Evolutionary conservation across 306 rosid genomes (phyloP), one percentile per base, ranked within the genome.

Genomic region (Canavalia ensiformis): DNA sequence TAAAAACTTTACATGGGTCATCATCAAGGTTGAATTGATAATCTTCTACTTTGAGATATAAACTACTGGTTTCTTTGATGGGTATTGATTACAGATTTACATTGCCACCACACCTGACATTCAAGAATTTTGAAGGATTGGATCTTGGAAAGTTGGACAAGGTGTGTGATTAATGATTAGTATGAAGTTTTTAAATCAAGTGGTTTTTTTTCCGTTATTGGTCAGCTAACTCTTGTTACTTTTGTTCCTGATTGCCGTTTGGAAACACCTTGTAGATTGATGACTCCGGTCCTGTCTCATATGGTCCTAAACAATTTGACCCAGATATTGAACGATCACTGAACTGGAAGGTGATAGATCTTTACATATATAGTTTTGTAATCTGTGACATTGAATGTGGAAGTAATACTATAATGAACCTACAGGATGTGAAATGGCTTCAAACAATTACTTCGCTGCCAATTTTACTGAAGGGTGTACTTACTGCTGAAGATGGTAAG

Each of bases 341-440:
- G 81, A 96, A 79, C 87, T 96, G 99, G 99, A 83, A 93, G 97
- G 99, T 91, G 72, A 77, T 33, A 41, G 51, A 76, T 76, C 10
- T 18, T 63, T 58, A 7, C 47, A 34, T 11, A 34, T 28, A 9
- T 18, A 18, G 72, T 54, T 51, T 76, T 41, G 49, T 69, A 72
- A 34, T 73, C 5, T 62, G 8, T 47, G 73, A 52, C 72, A 45
- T 75, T 72, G 78, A 64, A 49, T 68, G 44, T 57, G 54, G 63
- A 63, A 83, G 30, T 84, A 67, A 76, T 65, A 72, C 54, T 66
- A 6, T 57, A 30, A n/a, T 59, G 80, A 59, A 68, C 79, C 60
- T 34, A 8, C 92, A 96, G 99, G 98, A 93, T 85, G 91, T 92
- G 80, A 84, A 93, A 74, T 96, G 99, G 99, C 97, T 96, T 68